Percentiles rank a stretch among this genome's conserved stretches.
Evolutionary conservation across 164 flowering plant genomes (phyloP).

Genomic region (Piper longum): DNA sequence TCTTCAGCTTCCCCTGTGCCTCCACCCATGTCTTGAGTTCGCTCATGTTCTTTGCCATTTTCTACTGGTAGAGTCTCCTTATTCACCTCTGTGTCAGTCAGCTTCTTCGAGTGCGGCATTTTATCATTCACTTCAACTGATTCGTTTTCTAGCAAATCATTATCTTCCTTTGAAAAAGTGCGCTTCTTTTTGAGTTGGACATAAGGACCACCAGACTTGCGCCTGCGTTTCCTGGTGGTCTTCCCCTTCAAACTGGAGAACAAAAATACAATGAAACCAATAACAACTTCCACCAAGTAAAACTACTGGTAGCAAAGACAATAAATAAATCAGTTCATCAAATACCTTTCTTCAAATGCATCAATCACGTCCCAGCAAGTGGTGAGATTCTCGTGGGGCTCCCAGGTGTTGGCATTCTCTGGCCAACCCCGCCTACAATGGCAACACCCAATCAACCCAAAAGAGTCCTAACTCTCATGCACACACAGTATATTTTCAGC

Average conservation of each 20-base stretch:
- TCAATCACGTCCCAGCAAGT: slow-evolving; percentile 66
- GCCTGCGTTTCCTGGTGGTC: slow-evolving; percentile 25
- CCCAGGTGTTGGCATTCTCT: slow-evolving; percentile 94
- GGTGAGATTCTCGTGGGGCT: slow-evolving; percentile 73
- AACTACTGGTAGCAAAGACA: not conserved
- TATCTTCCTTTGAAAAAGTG: slow-evolving; percentile 7
- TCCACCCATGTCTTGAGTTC: slow-evolving; percentile 19
- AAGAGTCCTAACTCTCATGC: no score
- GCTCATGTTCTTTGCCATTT: not conserved
- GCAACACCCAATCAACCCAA: not conserved
- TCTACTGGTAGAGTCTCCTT: not conserved
- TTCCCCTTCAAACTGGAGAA: slow-evolving; percentile 34
- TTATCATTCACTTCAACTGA: slow-evolving; percentile 6
- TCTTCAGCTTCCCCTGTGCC: slow-evolving; percentile 20
- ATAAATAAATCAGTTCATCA: not conserved
- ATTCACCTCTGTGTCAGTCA: slow-evolving; percentile 3
- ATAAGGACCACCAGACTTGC: slow-evolving; percentile 34
- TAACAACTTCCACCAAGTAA: not conserved
- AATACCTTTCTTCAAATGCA: slow-evolving; percentile 75
- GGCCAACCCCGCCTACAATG: slow-evolving; percentile 94
- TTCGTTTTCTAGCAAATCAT: not conserved
- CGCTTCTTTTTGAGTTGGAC: slow-evolving; percentile 56
- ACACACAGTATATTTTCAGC: not conserved
- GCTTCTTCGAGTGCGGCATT: slow-evolving; percentile 13
- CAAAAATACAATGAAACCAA: not conserved